phyloP scores from a whole-genome alignment of 257 asterid genomes.

The Nicotiana benthamiana region DNA sequence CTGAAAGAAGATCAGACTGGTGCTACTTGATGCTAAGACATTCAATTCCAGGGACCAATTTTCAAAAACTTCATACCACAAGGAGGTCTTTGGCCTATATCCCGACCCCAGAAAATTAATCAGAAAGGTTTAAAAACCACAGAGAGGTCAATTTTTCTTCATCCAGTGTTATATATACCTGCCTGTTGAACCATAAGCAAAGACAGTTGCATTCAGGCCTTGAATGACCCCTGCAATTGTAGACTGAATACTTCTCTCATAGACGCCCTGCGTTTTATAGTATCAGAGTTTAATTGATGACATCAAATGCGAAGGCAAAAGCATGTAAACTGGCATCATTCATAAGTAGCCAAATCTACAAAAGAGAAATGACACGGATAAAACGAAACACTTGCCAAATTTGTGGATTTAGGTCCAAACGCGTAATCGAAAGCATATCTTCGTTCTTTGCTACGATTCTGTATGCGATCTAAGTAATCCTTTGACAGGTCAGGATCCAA shows the following conservation, averaged over 20 bases:
- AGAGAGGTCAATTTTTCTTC: background rate
- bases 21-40: background rate
- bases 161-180: conserved; percentile 39
- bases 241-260: conserved; percentile 51
- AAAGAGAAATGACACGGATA: background rate
- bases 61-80: background rate
- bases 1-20: background rate
- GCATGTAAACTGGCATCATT: background rate
- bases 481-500: conserved; percentile 94
- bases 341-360: background rate
- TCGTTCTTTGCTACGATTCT: conserved; percentile 72
- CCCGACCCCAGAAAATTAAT: background rate
- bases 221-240: conserved; percentile 83
- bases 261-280: conserved; percentile 56
- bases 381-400: conserved; percentile 40
- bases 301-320: background rate
- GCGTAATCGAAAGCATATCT: conserved; percentile 79
- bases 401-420: conserved; percentile 60
- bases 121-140: background rate
- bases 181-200: conserved; percentile 98
- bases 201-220: conserved; percentile 94
- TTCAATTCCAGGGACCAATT: background rate
- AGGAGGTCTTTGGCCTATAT: background rate
- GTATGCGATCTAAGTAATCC: conserved; percentile 75
- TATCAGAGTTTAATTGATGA: conserved; percentile 4